Evolutionary conservation across 495 filamentous ascomycete genomes (phyloP).

Genomic region (Cryomyces minteri): DNA sequence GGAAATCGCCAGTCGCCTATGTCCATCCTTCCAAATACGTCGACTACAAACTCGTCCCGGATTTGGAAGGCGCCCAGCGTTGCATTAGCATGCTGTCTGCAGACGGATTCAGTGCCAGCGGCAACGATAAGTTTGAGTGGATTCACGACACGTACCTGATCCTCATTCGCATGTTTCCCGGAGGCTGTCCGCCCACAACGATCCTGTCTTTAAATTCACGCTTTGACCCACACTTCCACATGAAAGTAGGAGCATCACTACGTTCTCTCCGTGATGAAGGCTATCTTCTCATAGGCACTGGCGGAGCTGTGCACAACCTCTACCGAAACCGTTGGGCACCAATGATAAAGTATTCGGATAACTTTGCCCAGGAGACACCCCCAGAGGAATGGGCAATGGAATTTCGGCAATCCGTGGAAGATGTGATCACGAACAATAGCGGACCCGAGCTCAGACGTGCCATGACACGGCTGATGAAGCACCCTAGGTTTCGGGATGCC

Average conservation of each 20-base stretch:
- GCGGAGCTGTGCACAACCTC: conserved; percentile 44
- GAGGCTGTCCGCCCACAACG: conserved; percentile 35
- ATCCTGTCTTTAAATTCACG: conserved; percentile 37
- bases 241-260: conserved; percentile 32
- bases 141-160: conserved; percentile 48
- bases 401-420: conserved; percentile 40
- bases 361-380: conserved; percentile 36
- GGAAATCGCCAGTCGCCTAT: conserved; percentile 37
- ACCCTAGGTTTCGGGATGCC: conserved; percentile 38
- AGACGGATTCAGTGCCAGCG: conserved; percentile 30
- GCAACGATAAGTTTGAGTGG: conserved; percentile 37
- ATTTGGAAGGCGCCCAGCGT: conserved; percentile 27
- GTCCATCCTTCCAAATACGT: conserved; percentile 39
- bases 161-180: conserved; percentile 43
- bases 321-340: conserved; percentile 42
- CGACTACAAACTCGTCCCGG: conserved; percentile 34
- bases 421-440: conserved; percentile 29
- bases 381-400: conserved; percentile 37
- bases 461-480: conserved; percentile 39
- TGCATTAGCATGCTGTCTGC: conserved; percentile 26
- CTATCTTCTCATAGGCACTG: conserved; percentile 39
- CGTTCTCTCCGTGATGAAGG: conserved; percentile 29
- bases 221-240: conserved; percentile 42
- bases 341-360: conserved; percentile 39
- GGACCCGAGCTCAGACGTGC: conserved; percentile 29